phyloP scores from a whole-genome alignment of 495 filamentous ascomycete genomes.

The Penicillium desertorum region DNA sequence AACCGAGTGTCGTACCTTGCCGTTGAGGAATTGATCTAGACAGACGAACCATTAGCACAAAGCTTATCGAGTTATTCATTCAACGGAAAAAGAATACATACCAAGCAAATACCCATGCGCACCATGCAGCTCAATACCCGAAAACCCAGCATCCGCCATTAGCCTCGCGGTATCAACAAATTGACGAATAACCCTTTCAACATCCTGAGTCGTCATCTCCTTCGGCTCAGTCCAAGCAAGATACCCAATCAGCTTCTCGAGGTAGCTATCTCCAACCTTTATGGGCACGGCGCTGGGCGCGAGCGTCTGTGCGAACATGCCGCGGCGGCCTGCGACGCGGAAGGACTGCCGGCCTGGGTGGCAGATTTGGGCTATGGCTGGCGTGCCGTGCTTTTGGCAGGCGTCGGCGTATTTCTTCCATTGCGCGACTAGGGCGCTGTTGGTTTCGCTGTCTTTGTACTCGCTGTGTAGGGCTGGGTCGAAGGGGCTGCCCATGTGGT shows the following conservation, averaged over 20 bases:
- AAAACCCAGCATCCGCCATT: conserved; percentile 53
- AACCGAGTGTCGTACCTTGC: conserved; percentile 31
- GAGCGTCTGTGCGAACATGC: conserved; percentile 45
- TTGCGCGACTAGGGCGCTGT: conserved; percentile 29
- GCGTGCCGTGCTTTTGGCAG: conserved; percentile 47
- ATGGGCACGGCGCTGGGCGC: conserved; percentile 49
- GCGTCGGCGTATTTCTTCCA: conserved; percentile 52
- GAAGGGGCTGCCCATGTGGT: conserved; percentile 45
- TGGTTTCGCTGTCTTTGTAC: conserved; percentile 27
- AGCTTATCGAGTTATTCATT: neutral
- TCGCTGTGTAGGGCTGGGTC: conserved; percentile 43
- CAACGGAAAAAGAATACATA: conserved; percentile 16
- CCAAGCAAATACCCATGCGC: conserved; percentile 61
- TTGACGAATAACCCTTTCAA: conserved; percentile 44
- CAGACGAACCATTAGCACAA: conserved; percentile 8
- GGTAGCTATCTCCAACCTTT: conserved; percentile 34
- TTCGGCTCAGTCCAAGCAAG: conserved; percentile 44
- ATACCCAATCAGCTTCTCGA: conserved; percentile 35
- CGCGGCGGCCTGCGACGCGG: conserved; percentile 43
- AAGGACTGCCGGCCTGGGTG: conserved; percentile 60
- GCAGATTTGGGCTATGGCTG: conserved; percentile 55
- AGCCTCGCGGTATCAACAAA: conserved; percentile 51
- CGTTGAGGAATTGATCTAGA: conserved; percentile 44
- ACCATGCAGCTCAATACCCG: conserved; percentile 56
- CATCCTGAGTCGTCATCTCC: conserved; percentile 52